Conservation (phyloP, 2,329 filamentous ascomycete genomes). For the Catunica adiposa region DNA sequence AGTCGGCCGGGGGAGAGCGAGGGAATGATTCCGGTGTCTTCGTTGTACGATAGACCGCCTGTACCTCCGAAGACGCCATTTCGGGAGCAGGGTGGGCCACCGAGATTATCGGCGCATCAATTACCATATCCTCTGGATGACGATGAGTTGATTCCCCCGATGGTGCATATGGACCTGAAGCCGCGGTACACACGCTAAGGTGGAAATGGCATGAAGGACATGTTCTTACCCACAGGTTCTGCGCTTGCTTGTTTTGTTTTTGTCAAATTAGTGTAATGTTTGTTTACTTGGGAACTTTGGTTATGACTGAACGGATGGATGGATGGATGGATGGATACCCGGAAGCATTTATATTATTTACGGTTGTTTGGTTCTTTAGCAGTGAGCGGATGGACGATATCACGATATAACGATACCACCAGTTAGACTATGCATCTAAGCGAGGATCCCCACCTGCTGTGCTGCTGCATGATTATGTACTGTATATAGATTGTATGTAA, state of each 20-base stretch:
- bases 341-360: background rate
- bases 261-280: background rate
- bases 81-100: constrained; percentile 25
- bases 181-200: constrained; percentile 43
- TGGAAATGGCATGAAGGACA: constrained; percentile 21
- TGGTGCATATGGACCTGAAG: constrained; percentile 73
- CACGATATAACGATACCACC: too few relatives aligned
- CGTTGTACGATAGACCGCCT: constrained; percentile 41
- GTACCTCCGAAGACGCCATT: constrained; percentile 65
- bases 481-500: background rate
- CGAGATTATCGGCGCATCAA: constrained; percentile 17
- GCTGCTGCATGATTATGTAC: background rate
- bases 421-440: too few relatives aligned
- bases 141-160: constrained; percentile 58
- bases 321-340: background rate
- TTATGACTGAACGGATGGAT: background rate
- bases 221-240: background rate
- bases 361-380: background rate
- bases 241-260: background rate
- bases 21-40: constrained; percentile 6
- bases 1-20: constrained; percentile 14
- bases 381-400: background rate
- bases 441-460: too few relatives aligned
- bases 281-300: background rate
- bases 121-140: constrained; percentile 67